Conservation (phyloP, 2,329 filamentous ascomycete genomes). For the Acephala macrosclerotiorum region DNA sequence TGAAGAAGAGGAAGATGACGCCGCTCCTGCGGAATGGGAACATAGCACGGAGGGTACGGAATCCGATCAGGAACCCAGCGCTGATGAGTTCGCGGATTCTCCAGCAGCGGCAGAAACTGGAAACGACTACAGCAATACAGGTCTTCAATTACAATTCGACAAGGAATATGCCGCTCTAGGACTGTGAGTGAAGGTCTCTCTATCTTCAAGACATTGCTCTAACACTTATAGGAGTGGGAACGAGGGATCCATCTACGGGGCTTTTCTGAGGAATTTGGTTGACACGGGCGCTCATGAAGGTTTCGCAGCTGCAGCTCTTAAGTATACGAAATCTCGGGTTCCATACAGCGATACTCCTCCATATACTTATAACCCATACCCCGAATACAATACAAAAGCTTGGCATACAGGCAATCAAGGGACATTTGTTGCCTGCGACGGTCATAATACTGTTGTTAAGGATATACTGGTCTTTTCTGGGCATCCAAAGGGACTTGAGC, state of each 20-base stretch:
- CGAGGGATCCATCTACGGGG: constrained; percentile 63
- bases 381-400: constrained; percentile 67
- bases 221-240: constrained; percentile 48
- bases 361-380: constrained; percentile 73
- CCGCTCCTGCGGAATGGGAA: not conserved
- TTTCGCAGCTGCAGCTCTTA: constrained; percentile 45
- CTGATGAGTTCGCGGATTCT: not conserved
- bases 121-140: not conserved
- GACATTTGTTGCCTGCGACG: constrained; percentile 68
- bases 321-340: constrained; percentile 44
- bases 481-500: constrained; percentile 64
- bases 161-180: constrained; percentile 32
- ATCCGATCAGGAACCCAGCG: not conserved
- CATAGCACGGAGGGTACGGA: not conserved
- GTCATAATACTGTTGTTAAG: constrained; percentile 58
- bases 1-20: not conserved
- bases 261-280: constrained; percentile 57
- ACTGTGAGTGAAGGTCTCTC: constrained; percentile 32
- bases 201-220: constrained; percentile 15
- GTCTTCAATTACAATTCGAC: constrained; percentile 32
- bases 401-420: constrained; percentile 67
- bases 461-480: constrained; percentile 72
- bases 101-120: not conserved
- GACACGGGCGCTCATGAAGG: constrained; percentile 44
- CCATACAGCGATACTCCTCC: constrained; percentile 57